Evolutionary conservation across 1,139 yeast genomes (phyloP).

Genomic region (Candida pseudoviswanathii): DNA sequence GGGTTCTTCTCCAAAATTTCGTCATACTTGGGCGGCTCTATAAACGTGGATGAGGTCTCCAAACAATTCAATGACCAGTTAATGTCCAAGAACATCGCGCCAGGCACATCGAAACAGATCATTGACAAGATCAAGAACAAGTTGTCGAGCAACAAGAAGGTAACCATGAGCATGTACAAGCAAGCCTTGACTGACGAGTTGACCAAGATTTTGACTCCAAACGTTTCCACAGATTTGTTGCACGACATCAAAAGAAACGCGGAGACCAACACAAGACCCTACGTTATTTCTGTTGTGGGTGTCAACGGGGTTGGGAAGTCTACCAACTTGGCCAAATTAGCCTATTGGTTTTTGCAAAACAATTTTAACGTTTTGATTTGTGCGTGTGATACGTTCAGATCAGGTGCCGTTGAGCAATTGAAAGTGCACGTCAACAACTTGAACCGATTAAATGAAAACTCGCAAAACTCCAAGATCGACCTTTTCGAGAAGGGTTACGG

Average conservation of each 20-base stretch:
- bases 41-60: conserved; percentile 40
- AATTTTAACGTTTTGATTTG: conserved; percentile 85
- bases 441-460: conserved; percentile 46
- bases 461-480: conserved; percentile 58
- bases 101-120: conserved; percentile 40
- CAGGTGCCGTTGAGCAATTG: conserved; percentile 97
- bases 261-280: conserved; percentile 53
- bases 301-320: conserved; percentile 98
- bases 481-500: conserved; percentile 95
- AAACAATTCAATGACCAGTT: conserved; percentile 48
- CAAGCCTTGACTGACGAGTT: conserved; percentile 74
- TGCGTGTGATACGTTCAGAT: conserved; percentile 97
- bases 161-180: conserved; percentile 38
- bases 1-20: conserved; percentile 41
- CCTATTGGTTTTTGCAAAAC: conserved; percentile 93
- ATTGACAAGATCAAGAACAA: conserved; percentile 39
- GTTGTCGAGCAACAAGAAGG: conserved; percentile 30
- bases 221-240: conserved; percentile 83
- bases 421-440: conserved; percentile 90
- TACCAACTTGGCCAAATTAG: conserved; percentile 89
- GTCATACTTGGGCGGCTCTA: conserved; percentile 42
- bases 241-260: conserved; percentile 66
- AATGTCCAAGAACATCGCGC: conserved; percentile 46
- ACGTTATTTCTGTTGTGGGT: conserved; percentile 94
- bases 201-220: conserved; percentile 85